phyloP scores from a whole-genome alignment of 768 basidiomycete genomes.

The Coprinopsis strossmayeri region DNA sequence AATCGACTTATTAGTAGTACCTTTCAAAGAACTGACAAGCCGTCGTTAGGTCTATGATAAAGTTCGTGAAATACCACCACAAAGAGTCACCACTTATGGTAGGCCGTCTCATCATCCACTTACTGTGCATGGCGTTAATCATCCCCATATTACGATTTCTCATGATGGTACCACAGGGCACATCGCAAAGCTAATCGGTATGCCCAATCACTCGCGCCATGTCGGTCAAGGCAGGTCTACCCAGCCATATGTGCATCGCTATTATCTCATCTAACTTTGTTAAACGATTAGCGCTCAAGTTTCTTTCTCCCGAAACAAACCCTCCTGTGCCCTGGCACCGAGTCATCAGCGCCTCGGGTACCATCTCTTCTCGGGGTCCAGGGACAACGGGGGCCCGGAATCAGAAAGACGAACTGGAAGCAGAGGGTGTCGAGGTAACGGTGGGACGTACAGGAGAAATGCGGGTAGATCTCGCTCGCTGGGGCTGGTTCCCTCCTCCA shows the following conservation, averaged over 20 bases:
- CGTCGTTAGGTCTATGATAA: constrained; percentile 58
- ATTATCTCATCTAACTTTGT: not conserved
- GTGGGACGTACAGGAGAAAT: constrained; percentile 48
- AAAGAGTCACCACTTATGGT: constrained; percentile 76
- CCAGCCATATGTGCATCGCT: not conserved
- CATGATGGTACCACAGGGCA: too few species aligned
- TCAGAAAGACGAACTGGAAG: constrained; percentile 70
- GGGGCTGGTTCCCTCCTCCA: constrained; percentile 62
- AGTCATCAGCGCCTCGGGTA: constrained; percentile 63
- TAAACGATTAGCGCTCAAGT: constrained; percentile 60
- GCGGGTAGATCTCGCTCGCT: constrained; percentile 48
- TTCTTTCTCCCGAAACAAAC: constrained; percentile 47
- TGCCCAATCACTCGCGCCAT: constrained; percentile 73
- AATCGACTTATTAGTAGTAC: not conserved
- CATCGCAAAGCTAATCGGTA: constrained; percentile 72
- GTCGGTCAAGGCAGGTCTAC: constrained; percentile 66
- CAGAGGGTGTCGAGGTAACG: constrained; percentile 77
- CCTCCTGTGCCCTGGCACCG: constrained; percentile 81
- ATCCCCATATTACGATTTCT: too few species aligned
- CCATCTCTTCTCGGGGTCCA: constrained; percentile 78
- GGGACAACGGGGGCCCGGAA: constrained; percentile 72
- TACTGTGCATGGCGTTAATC: not conserved
- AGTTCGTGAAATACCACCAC: constrained; percentile 62
- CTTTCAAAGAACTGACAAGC: not conserved
- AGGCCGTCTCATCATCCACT: constrained; percentile 7